phyloP scores from a whole-genome alignment of 2,329 filamentous ascomycete species.

The Geosmithia flava region DNA sequence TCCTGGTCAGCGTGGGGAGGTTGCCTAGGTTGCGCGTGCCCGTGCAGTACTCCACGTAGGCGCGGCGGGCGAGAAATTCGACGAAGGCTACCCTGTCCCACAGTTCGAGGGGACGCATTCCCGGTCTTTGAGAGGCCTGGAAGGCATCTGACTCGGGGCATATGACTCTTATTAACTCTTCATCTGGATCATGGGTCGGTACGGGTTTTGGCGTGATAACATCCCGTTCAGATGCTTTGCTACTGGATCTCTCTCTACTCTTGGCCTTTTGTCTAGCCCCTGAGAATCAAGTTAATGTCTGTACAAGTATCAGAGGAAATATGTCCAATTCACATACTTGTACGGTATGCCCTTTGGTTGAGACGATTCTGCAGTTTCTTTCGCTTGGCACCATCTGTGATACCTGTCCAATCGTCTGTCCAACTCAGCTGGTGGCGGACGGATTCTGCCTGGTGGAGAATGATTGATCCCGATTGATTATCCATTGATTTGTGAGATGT shows the following conservation, averaged over 20 bases:
- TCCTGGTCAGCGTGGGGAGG: conserved; percentile 3
- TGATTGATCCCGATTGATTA: neutral
- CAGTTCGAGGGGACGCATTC: neutral
- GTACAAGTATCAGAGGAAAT: neutral
- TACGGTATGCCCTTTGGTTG: conserved; percentile 12
- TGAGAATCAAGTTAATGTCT: too few species aligned
- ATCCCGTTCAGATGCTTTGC: too few species aligned
- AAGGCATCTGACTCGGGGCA: neutral
- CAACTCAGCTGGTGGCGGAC: neutral
- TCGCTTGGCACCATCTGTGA: conserved; percentile 11
- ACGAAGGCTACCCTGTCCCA: conserved; percentile 7
- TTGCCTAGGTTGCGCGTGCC: neutral
- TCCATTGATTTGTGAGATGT: neutral
- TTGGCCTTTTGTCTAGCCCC: too few species aligned
- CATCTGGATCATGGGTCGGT: too few species aligned
- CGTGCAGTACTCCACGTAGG: neutral
- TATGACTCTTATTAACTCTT: too few species aligned
- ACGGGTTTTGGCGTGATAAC: too few species aligned
- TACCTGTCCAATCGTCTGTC: conserved; percentile 19
- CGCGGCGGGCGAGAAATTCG: conserved; percentile 7
- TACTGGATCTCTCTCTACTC: too few species aligned
- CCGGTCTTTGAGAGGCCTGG: neutral
- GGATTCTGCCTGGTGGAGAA: neutral
- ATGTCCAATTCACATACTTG: neutral
- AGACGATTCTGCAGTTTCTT: conserved; percentile 12